phyloP scores from a whole-genome alignment of 257 asterid species.

The Ilex aquifolium region DNA sequence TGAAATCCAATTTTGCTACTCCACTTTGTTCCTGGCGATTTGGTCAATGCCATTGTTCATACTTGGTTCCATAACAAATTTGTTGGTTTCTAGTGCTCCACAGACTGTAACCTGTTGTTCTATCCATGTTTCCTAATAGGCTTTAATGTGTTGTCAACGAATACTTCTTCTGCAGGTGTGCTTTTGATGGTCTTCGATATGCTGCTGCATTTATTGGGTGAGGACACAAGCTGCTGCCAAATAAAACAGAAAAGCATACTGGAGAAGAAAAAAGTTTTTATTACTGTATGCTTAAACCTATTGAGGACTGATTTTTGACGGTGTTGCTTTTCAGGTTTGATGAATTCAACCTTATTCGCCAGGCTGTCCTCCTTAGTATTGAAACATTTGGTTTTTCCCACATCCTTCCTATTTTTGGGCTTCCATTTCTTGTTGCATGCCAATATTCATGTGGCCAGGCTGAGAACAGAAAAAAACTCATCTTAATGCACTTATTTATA shows the following conservation, averaged over 20 bases:
- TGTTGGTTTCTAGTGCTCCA: background rate
- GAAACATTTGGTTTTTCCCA: constrained; percentile 92
- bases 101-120: no score
- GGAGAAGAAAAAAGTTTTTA: no score
- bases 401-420: constrained; percentile 78
- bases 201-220: constrained; percentile 95
- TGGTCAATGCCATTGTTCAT: no score
- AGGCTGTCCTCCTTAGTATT: constrained; percentile 70
- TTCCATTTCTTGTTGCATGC: constrained; percentile 62
- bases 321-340: constrained; percentile 54
- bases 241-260: no score
- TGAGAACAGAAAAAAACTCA: constrained; percentile 29
- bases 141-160: constrained; percentile 6
- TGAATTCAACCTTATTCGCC: constrained; percentile 82
- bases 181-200: constrained; percentile 94
- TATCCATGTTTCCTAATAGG: no score
- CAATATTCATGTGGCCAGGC: constrained; percentile 19
- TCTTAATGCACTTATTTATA: constrained; percentile 49
- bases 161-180: constrained; percentile 57
- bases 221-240: constrained; percentile 15
- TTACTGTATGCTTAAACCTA: no score
- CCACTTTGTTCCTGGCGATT: no score
- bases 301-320: background rate
- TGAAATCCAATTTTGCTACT: no score
- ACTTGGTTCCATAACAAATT: no score